Base-by-base conservation (phyloP, 306 rosid genomes). In the Sphenostylis stenocarpa region DNA sequence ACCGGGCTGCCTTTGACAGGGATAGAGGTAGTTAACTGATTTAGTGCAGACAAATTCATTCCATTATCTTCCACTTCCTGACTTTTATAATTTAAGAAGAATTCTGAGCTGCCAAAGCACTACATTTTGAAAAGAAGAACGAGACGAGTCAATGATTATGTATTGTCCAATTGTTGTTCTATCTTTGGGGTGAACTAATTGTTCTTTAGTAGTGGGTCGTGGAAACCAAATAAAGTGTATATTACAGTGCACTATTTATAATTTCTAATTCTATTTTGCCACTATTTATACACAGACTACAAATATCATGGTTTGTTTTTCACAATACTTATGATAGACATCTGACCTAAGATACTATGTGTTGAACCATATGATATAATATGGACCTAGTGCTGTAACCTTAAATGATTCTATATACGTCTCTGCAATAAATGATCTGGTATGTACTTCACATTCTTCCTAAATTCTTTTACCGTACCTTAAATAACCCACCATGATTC, bases 1-100 rank as follows among this genome's bases (percentile, higher is more conserved):
- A 84, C 81, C 2, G 91, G 90, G 45, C 80, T 58, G 72, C 90
- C 96, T 79, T 73, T 90, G 82, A 83, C 91, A 31, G 97, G 90
- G n/a, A 78, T 94, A 21, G 97, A 94, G 73, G 60, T 90, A 48
- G 97, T 84, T 76, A 91, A 90, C 44, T 94, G 85, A 92, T 44
- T 64, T 26, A 29, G 31, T 19, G 70, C 65, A 38, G 23, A 39
- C 47, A 7, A n/a, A 48, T 49, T 77, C 56, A 19, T 63, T 13
- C n/a, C 60, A 66, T 9, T 12, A 29, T 39, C 15, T 3, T 34
- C 28, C 6, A 16, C 28, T 53, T 53, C 1, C 1, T n/a, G 29
- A 20, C 16, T 21, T 75, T 24, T 24, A 4, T 47, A 1, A 75
- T 24, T 19, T 36, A 67, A 43, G 67, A 39, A 29, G 39, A 39